Percentiles rank a stretch among this genome's conserved stretches.
Conservation (phyloP, 129 eudicot species). For the Flaveria robusta region DNA sequence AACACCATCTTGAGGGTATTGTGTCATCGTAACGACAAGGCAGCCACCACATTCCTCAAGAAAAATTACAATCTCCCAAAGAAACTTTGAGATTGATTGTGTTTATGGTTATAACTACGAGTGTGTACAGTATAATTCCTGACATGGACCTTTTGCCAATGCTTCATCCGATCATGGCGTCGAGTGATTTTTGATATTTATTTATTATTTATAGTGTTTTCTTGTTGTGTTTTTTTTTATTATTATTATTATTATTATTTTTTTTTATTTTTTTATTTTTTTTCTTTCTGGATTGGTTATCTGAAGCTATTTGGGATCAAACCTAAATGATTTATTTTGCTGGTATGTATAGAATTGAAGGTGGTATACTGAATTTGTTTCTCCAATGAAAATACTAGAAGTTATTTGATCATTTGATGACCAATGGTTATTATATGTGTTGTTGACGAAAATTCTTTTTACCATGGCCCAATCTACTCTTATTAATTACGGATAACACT, state of each 20-base stretch:
- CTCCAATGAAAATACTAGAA: neutral
- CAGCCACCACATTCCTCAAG: slow-evolving; percentile 68
- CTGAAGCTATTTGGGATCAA: slow-evolving; percentile 17
- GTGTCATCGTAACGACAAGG: slow-evolving; percentile 71
- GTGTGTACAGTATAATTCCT: slow-evolving; percentile 30
- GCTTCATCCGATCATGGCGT: neutral
- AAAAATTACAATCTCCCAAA: slow-evolving; percentile 69
- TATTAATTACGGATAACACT: no score
- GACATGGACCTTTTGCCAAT: slow-evolving; percentile 11
- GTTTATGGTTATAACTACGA: slow-evolving; percentile 1
- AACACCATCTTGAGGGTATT: slow-evolving; percentile 71
- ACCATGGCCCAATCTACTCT: no score
- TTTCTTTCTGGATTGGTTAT: slow-evolving; percentile 27
- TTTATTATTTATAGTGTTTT: neutral
- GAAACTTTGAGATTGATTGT: slow-evolving; percentile 39
- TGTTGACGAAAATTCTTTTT: no score
- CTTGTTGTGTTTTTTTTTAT: neutral
- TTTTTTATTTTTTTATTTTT: no score
- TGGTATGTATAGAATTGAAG: slow-evolving; percentile 20
- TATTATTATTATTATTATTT: no score
- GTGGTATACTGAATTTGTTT: neutral
- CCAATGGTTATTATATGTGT: neutral
- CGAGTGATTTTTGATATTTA: neutral
- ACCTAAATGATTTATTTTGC: slow-evolving; percentile 6
- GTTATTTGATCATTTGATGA: neutral